These are phyloP conservation scores for Lentinus brumalis DNA, from an alignment of 768 basidiomycete genomes.

Conservation along the genomic window DNA sequence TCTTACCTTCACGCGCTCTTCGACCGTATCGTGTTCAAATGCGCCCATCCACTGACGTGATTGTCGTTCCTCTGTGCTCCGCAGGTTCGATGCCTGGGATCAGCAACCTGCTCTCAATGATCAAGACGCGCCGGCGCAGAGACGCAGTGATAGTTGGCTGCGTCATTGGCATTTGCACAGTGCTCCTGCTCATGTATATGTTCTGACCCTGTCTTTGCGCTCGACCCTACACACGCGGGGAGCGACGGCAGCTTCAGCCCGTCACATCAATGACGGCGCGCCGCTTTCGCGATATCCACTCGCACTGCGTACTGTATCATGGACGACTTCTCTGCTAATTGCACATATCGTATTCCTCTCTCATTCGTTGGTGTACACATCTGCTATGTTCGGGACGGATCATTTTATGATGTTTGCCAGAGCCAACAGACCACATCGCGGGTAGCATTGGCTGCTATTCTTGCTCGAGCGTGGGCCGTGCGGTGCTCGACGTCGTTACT, in stretches of 20 bases:
- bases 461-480: background rate
- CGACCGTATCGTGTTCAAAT: background rate
- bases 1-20: background rate
- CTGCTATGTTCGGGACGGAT: background rate
- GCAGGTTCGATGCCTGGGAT: constrained; percentile 92
- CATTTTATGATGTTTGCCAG: background rate
- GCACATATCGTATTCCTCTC: background rate
- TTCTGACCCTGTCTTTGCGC: constrained; percentile 16
- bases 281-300: background rate
- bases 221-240: background rate
- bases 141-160: constrained; percentile 89
- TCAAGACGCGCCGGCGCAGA: constrained; percentile 84
- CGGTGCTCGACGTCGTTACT: background rate
- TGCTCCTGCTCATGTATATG: constrained; percentile 59
- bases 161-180: constrained; percentile 82
- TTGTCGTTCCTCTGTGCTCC: background rate
- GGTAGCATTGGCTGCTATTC: too few species aligned
- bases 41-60: background rate
- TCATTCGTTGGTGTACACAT: too few species aligned
- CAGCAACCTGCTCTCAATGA: constrained; percentile 88
- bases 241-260: background rate
- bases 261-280: background rate
- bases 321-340: background rate
- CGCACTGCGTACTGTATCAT: background rate
- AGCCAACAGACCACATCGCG: background rate